Conservation (phyloP, 1,284 basidiomycete genomes). For the Ceratorhiza oryzae-sativae region DNA sequence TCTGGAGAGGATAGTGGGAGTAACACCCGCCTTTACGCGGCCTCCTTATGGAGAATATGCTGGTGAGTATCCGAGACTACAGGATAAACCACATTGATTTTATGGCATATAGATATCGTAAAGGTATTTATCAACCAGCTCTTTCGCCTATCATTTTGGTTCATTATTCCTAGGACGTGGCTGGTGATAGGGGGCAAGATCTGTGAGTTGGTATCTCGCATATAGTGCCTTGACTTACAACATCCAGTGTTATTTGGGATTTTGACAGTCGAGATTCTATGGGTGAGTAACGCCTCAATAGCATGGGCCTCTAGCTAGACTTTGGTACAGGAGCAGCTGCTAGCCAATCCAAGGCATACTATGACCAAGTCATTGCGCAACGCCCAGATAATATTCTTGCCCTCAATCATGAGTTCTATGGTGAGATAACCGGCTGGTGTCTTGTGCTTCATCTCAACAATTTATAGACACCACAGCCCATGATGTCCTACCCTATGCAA, state of each 20-base stretch:
- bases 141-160: no score
- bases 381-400: slow-evolving; percentile 31
- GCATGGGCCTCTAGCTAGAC: background rate
- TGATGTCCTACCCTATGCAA: slow-evolving; percentile 16
- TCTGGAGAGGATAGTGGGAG: slow-evolving; percentile 32
- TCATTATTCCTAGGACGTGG: background rate
- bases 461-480: slow-evolving; percentile 2
- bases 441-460: no score
- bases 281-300: slow-evolving; percentile 1
- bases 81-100: no score
- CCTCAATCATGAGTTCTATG: slow-evolving; percentile 41
- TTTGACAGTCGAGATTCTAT: slow-evolving; percentile 39
- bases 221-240: slow-evolving; percentile 1
- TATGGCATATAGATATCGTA: background rate
- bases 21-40: slow-evolving; percentile 41
- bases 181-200: slow-evolving; percentile 20
- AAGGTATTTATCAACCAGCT: background rate
- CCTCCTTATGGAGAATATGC: slow-evolving; percentile 43
- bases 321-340: background rate
- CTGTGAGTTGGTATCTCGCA: background rate
- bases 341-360: slow-evolving; percentile 3
- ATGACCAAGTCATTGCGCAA: background rate
- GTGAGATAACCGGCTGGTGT: background rate
- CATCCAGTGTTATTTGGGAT: slow-evolving; percentile 38
- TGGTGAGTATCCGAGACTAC: slow-evolving; percentile 37